A percentile compares a stretch with the other conserved stretches of the same genome.
Conservation (phyloP, 441 rosid species). For the Gossypium gossypioides region DNA sequence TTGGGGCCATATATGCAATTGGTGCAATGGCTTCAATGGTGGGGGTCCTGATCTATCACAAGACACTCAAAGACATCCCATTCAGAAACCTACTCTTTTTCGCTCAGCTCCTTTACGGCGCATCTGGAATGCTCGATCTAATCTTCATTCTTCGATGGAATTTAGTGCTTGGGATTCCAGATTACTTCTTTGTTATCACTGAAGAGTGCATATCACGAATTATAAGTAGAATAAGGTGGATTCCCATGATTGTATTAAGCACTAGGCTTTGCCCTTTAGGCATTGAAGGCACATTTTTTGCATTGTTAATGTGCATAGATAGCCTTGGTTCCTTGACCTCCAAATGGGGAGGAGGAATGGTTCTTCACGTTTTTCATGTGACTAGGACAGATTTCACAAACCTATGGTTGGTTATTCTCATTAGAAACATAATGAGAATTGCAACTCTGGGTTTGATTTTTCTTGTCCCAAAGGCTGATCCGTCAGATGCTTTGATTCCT, state of each 20-base stretch:
- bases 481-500: conserved; percentile 28
- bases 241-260: conserved; percentile 66
- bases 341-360: conserved; percentile 61
- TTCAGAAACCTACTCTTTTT: conserved; percentile 49
- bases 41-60: conserved; percentile 69
- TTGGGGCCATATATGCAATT: conserved; percentile 55
- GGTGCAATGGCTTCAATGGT: conserved; percentile 68
- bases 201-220: conserved; percentile 59
- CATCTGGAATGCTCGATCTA: conserved; percentile 65
- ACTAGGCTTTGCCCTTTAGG: conserved; percentile 65
- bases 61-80: conserved; percentile 43
- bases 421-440: conserved; percentile 52
- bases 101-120: conserved; percentile 49
- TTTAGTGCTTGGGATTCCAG: conserved; percentile 51
- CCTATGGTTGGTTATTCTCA: conserved; percentile 53
- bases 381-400: conserved; percentile 51
- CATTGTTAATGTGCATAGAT: conserved; percentile 69
- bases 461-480: conserved; percentile 51
- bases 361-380: conserved; percentile 51
- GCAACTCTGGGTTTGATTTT: conserved; percentile 51
- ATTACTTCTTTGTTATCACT: conserved; percentile 54
- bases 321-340: conserved; percentile 57
- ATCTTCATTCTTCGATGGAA: conserved; percentile 62
- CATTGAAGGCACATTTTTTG: conserved; percentile 73
- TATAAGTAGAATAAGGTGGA: conserved; percentile 56